phyloP scores from a whole-genome alignment of 345 rosid species.

The Populus nigra region DNA sequence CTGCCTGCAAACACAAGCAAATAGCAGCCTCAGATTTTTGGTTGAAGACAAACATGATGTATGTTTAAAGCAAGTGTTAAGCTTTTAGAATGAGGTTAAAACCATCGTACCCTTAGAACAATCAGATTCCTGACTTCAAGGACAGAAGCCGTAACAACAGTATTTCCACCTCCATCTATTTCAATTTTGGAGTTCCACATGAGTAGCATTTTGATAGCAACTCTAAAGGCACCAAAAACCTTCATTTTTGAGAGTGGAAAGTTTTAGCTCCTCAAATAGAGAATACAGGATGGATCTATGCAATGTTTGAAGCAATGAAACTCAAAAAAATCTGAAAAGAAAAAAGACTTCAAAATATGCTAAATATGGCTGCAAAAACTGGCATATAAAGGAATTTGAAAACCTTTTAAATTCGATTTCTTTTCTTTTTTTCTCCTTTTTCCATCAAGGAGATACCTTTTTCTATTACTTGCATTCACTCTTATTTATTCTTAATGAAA shows the following conservation, averaged over 20 bases:
- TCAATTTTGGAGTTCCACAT: conserved; percentile 93
- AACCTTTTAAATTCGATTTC: background rate
- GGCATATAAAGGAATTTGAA: background rate
- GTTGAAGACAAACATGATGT: conserved; percentile 1
- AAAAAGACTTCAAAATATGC: background rate
- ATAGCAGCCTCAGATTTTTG: conserved; percentile 13
- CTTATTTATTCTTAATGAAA: background rate
- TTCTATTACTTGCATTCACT: background rate
- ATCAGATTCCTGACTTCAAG: conserved; percentile 97
- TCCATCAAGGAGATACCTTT: background rate
- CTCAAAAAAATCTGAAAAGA: background rate
- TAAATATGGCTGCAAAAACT: background rate
- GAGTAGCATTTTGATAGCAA: conserved; percentile 84
- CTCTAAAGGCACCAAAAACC: conserved; percentile 96
- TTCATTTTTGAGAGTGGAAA: conserved; percentile 36
- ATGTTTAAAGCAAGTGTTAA: background rate
- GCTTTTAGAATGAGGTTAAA: conserved; percentile 6
- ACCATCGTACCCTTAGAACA: conserved; percentile 74
- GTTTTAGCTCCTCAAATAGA: conserved; percentile 7
- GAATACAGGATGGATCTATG: conserved; percentile 7
- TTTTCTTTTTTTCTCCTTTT: background rate
- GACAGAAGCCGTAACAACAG: conserved; percentile 76
- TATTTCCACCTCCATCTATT: conserved; percentile 93
- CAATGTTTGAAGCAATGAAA: conserved; percentile 11
- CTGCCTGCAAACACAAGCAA: conserved; percentile 54